Conservation (phyloP, 441 rosid genomes). For the Geranium incanum region DNA sequence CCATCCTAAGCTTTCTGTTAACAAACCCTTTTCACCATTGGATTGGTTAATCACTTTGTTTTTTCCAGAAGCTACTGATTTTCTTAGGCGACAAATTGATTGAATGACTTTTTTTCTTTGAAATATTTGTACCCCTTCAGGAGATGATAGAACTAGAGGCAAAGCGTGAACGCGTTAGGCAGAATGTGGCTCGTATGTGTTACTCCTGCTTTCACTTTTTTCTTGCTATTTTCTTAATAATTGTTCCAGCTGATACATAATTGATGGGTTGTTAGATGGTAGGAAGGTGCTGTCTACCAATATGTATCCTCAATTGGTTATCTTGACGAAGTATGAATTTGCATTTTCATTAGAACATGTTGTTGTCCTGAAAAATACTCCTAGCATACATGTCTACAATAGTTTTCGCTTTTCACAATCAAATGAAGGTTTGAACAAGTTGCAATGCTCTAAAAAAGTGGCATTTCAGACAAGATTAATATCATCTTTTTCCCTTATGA, state of each 20-base stretch:
- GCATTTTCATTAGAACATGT: not conserved
- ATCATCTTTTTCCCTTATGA: too few relatives aligned
- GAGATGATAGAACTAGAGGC: constrained; percentile 75
- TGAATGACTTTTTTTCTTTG: constrained; percentile 3
- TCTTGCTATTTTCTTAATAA: constrained; percentile 6
- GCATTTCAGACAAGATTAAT: too few relatives aligned
- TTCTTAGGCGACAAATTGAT: not conserved
- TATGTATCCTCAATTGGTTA: not conserved
- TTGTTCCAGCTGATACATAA: not conserved
- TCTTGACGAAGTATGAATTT: not conserved
- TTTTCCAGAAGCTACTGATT: not conserved
- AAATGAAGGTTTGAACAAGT: not conserved
- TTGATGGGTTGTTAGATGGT: not conserved
- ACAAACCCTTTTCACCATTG: not conserved
- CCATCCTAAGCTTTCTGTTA: not conserved
- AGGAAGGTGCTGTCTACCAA: not conserved
- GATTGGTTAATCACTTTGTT: not conserved
- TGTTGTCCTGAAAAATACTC: not conserved
- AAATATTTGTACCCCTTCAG: constrained; percentile 30
- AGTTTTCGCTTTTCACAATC: not conserved
- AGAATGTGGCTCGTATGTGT: constrained; percentile 73
- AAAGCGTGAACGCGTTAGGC: constrained; percentile 71
- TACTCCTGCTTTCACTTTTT: constrained; percentile 14
- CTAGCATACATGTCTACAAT: not conserved
- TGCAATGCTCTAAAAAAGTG: not conserved